Evolutionary conservation across 148 eudicot species (phyloP).

Genomic region (Tetragonia tetragonoides): DNA sequence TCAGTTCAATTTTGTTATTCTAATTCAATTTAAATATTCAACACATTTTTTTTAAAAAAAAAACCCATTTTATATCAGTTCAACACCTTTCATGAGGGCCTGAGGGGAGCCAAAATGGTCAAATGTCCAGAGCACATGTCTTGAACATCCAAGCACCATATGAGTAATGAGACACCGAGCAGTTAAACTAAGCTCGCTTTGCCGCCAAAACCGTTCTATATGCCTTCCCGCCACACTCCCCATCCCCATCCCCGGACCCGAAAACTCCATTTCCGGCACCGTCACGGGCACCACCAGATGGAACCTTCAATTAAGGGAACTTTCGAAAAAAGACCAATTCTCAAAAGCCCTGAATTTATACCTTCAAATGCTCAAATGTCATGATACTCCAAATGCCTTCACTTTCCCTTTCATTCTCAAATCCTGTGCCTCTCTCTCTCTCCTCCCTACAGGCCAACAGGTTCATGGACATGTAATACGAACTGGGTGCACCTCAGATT

Average conservation of each 20-base stretch:
- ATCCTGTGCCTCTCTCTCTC: constrained; percentile 55
- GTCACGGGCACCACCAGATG: constrained; percentile 28
- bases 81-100: too few species aligned
- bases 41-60: too few species aligned
- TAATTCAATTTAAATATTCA: too few species aligned
- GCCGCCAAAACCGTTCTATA: constrained; percentile 21
- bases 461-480: constrained; percentile 64
- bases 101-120: too few species aligned
- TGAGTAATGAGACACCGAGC: not conserved
- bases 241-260: not conserved
- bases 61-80: too few species aligned
- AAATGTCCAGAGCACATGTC: too few species aligned
- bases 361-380: constrained; percentile 56
- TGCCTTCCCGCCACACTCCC: not conserved
- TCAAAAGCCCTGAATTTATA: constrained; percentile 47
- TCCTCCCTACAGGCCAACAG: constrained; percentile 48
- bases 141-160: not conserved
- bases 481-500: constrained; percentile 51
- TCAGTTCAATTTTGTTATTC: too few species aligned
- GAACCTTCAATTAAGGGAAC: constrained; percentile 54
- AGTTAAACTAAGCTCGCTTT: constrained; percentile 5
- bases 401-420: constrained; percentile 73
- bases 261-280: not conserved
- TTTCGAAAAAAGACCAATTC: constrained; percentile 48
- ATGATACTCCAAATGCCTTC: constrained; percentile 53